These are phyloP conservation scores for Papiliotrema flavescens DNA, from an alignment of 1,284 basidiomycete species.

Conservation along the genomic window DNA sequence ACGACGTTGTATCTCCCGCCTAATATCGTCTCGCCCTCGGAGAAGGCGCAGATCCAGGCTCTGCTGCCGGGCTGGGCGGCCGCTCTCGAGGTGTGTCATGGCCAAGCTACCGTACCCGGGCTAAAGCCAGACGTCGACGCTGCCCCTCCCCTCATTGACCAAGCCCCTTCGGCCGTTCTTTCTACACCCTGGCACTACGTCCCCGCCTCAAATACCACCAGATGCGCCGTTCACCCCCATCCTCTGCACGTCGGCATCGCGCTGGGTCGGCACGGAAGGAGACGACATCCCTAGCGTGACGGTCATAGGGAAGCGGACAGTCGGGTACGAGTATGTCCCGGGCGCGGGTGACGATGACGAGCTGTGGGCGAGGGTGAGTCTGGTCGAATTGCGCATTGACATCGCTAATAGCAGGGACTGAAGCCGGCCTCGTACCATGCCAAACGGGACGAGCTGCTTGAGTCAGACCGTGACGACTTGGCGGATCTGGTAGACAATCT, in stretches of 20 bases:
- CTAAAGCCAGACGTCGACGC: slow-evolving; percentile 33
- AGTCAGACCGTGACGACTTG: slow-evolving; percentile 34
- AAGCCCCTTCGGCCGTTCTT: slow-evolving; percentile 49
- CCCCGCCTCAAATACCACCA: slow-evolving; percentile 26
- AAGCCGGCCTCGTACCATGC: slow-evolving; percentile 38
- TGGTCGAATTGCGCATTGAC: background rate
- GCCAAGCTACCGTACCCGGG: background rate
- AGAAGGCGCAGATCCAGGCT: slow-evolving; percentile 53
- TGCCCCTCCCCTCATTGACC: slow-evolving; percentile 37
- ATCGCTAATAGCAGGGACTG: slow-evolving; percentile 31
- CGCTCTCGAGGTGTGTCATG: slow-evolving; percentile 55
- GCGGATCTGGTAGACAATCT: slow-evolving; percentile 27
- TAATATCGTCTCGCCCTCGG: slow-evolving; percentile 42
- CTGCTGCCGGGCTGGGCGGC: slow-evolving; percentile 75
- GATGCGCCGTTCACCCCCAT: slow-evolving; percentile 39
- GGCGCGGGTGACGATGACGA: slow-evolving; percentile 51
- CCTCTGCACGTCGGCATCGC: slow-evolving; percentile 46
- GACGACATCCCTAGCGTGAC: slow-evolving; percentile 36
- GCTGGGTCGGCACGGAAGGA: slow-evolving; percentile 31
- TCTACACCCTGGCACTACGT: slow-evolving; percentile 39
- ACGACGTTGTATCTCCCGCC: slow-evolving; percentile 39
- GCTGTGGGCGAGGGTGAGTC: slow-evolving; percentile 45
- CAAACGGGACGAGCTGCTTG: slow-evolving; percentile 28
- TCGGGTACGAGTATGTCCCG: slow-evolving; percentile 48
- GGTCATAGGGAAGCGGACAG: slow-evolving; percentile 22